These are phyloP conservation scores for Fonsecaea pedrosoi DNA, from an alignment of 2,329 filamentous ascomycete genomes.

Conservation along the genomic window DNA sequence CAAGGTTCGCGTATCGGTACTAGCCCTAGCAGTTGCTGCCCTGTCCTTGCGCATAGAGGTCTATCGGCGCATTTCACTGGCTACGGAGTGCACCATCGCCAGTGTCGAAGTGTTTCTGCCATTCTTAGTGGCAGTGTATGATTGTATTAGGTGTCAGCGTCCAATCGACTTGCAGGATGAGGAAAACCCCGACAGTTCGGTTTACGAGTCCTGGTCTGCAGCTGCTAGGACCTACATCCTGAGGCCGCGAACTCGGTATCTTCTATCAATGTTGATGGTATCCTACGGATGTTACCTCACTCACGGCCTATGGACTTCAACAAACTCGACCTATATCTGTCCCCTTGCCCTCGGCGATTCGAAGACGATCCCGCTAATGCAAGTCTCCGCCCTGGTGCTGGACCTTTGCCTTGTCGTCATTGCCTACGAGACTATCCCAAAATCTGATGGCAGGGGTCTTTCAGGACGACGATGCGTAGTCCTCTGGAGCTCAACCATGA, in stretches of 20 bases:
- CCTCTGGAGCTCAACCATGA: constrained; percentile 35
- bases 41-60: constrained; percentile 48
- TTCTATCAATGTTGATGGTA: constrained; percentile 49
- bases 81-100: constrained; percentile 52
- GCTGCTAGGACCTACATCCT: constrained; percentile 38
- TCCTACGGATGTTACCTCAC: constrained; percentile 49
- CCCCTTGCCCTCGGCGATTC: constrained; percentile 48
- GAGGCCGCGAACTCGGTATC: constrained; percentile 46
- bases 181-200: constrained; percentile 28
- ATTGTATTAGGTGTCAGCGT: constrained; percentile 47
- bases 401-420: constrained; percentile 52
- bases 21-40: constrained; percentile 38
- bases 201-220: constrained; percentile 40
- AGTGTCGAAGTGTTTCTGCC: constrained; percentile 46
- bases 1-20: constrained; percentile 33
- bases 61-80: constrained; percentile 49
- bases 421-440: constrained; percentile 31
- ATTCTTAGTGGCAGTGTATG: constrained; percentile 51
- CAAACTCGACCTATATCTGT: constrained; percentile 59
- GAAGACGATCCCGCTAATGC: constrained; percentile 47
- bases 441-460: constrained; percentile 22
- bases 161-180: constrained; percentile 40
- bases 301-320: constrained; percentile 46
- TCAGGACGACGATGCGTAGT: constrained; percentile 30
- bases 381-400: constrained; percentile 48